Conservation (phyloP, 225 moss, liverwort and hornwort genomes). For the Ulota crispa region DNA sequence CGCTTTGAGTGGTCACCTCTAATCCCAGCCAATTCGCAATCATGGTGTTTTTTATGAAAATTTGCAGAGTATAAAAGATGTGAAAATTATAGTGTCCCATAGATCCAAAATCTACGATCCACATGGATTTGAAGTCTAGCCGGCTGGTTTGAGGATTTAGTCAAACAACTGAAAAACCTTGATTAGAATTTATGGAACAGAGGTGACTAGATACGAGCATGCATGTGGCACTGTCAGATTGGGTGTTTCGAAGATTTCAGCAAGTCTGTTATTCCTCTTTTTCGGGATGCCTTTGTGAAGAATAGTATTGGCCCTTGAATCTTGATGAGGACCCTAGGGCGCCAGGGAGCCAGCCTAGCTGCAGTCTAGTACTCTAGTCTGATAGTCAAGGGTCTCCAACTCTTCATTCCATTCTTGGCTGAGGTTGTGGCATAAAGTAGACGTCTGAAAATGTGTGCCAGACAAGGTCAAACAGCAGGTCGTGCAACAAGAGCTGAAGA, state of each 20-base stretch:
- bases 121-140: not conserved
- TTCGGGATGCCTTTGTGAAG: not conserved
- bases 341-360: not conserved
- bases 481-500: not conserved
- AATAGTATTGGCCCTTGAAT: not conserved
- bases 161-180: not conserved
- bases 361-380: not conserved
- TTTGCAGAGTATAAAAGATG: not conserved
- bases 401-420: not conserved
- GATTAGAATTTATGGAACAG: not conserved
- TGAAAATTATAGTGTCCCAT: not conserved
- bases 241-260: not conserved
- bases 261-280: slow-evolving; percentile 19
- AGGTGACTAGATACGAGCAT: not conserved
- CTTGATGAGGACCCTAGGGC: not conserved
- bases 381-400: not conserved
- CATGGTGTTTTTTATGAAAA: not conserved
- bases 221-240: not conserved
- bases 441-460: slow-evolving; percentile 23
- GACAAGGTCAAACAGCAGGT: slow-evolving; percentile 32
- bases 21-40: not conserved
- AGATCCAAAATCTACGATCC: not conserved
- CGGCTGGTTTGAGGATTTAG: not conserved
- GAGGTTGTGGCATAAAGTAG: slow-evolving; percentile 19
- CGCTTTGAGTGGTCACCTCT: not conserved